Conservation (phyloP, 306 rosid species). For the Carpinus viminea region DNA sequence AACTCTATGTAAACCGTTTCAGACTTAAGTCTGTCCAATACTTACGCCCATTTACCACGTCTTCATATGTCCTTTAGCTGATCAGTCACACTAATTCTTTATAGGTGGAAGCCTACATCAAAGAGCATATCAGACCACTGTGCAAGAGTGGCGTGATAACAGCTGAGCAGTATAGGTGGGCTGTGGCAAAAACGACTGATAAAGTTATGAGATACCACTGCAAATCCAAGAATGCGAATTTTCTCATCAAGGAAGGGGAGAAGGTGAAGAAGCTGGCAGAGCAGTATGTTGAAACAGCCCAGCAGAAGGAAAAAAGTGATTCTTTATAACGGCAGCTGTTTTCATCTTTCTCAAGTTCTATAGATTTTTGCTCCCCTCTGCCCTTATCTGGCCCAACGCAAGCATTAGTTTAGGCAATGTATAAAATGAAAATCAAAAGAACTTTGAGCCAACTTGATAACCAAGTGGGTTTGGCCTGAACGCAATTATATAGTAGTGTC, state of each 20-base stretch:
- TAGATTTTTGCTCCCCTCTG: constrained; percentile 13
- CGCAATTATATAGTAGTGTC: background rate
- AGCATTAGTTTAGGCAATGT: constrained; percentile 24
- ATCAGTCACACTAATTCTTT: constrained; percentile 24
- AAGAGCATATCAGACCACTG: constrained; percentile 91
- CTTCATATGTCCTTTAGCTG: constrained; percentile 5
- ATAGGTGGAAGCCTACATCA: constrained; percentile 92
- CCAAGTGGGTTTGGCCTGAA: background rate
- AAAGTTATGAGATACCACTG: constrained; percentile 90
- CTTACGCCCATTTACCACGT: background rate
- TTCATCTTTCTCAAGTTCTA: constrained; percentile 6
- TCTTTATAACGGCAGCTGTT: constrained; percentile 14
- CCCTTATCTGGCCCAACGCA: constrained; percentile 18
- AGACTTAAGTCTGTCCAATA: background rate
- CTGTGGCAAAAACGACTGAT: constrained; percentile 78
- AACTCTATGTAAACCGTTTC: background rate
- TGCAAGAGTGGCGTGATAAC: constrained; percentile 95
- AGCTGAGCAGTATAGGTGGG: constrained; percentile 91
- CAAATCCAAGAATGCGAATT: constrained; percentile 84
- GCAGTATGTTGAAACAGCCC: constrained; percentile 86
- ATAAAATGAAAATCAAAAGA: constrained; percentile 5
- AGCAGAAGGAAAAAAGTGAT: constrained; percentile 55
- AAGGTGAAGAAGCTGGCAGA: constrained; percentile 97
- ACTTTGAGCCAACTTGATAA: background rate
- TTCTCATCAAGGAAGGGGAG: constrained; percentile 95